Conservation (phyloP, 2,329 filamentous ascomycete species). For the Fusarium pseudoanthophilum region DNA sequence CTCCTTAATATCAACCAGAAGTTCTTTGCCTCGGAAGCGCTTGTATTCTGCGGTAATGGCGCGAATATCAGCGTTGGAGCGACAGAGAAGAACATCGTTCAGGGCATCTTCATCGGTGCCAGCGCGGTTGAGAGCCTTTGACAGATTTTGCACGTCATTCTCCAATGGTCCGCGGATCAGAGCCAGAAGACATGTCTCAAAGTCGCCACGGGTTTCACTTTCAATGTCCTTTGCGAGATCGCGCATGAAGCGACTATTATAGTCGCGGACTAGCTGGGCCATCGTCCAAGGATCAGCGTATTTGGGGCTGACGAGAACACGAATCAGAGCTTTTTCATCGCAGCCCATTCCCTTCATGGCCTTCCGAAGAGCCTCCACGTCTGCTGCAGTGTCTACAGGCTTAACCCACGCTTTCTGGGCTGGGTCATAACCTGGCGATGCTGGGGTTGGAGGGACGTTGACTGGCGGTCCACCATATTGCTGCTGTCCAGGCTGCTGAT, state of each 20-base stretch:
- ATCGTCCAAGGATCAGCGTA: constrained; percentile 50
- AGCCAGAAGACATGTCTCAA: constrained; percentile 47
- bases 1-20: constrained; percentile 47
- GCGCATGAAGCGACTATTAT: constrained; percentile 49
- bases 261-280: constrained; percentile 47
- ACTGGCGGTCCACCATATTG: constrained; percentile 15
- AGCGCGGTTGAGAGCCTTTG: constrained; percentile 46
- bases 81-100: constrained; percentile 50
- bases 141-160: constrained; percentile 47
- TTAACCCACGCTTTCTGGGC: constrained; percentile 40
- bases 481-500: constrained; percentile 27
- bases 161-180: constrained; percentile 47
- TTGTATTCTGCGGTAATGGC: constrained; percentile 48
- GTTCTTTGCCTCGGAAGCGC: constrained; percentile 43
- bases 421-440: constrained; percentile 46
- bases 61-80: constrained; percentile 51
- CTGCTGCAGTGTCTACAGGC: constrained; percentile 46
- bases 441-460: constrained; percentile 38
- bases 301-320: constrained; percentile 45
- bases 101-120: constrained; percentile 51
- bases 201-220: constrained; percentile 47
- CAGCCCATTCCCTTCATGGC: constrained; percentile 53
- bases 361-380: constrained; percentile 47
- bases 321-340: constrained; percentile 47
- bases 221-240: constrained; percentile 49